A percentile compares a stretch with the other conserved stretches of the same genome.
phyloP scores from a whole-genome alignment of 163 green algal species.

The Scenedesmus sp. region DNA sequence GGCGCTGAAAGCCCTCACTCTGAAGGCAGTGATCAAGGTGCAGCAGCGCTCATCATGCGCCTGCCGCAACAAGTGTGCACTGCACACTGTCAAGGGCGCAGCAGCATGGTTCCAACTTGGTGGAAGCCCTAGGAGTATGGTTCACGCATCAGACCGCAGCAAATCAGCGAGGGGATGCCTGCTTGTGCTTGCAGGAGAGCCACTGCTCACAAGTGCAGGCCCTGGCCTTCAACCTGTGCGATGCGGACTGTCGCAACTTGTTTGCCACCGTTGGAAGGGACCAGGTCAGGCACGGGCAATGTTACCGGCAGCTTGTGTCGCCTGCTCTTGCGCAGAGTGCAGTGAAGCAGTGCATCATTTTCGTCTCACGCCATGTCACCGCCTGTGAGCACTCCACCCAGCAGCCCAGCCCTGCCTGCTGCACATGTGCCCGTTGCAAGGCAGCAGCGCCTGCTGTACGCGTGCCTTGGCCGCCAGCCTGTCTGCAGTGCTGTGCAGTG shows the following conservation, averaged over 20 bases:
- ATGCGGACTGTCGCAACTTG: slow-evolving; percentile 13
- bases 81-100: background rate
- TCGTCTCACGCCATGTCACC: no score
- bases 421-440: background rate
- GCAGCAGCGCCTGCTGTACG: background rate
- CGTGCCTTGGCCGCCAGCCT: background rate
- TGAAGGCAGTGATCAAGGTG: slow-evolving; percentile 54
- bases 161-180: background rate
- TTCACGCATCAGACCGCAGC: background rate
- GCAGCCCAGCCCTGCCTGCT: background rate
- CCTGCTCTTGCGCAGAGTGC: background rate
- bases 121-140: no score
- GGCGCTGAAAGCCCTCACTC: slow-evolving; percentile 11
- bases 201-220: slow-evolving; percentile 47
- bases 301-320: no score
- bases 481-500: background rate
- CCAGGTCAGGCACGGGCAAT: slow-evolving; percentile 36
- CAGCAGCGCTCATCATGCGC: background rate
- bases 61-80: no score
- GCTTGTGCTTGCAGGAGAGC: slow-evolving; percentile 33
- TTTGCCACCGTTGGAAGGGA: slow-evolving; percentile 50
- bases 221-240: slow-evolving; percentile 32
- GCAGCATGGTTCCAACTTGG: no score
- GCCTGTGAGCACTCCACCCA: no score
- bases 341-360: background rate